These are phyloP conservation scores for Sarocladiaceae sp. DNA, from an alignment of 2,329 filamentous ascomycete species.

Conservation along the genomic window DNA sequence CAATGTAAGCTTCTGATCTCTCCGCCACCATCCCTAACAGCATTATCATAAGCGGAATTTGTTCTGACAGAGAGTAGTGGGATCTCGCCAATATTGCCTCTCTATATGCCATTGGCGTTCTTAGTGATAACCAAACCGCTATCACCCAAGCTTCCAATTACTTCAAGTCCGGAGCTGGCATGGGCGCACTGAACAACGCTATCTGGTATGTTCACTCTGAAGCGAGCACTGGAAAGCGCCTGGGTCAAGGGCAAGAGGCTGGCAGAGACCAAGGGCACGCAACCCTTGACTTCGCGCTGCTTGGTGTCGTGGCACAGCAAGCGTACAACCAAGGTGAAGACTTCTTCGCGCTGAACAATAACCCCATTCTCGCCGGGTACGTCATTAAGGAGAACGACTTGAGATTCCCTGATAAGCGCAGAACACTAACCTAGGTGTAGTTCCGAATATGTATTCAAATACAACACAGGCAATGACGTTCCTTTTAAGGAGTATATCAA, in stretches of 20 bases:
- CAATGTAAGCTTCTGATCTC: constrained; percentile 23
- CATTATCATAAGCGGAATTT: no score
- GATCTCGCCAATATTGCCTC: constrained; percentile 39
- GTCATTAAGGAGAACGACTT: no score
- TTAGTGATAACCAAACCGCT: constrained; percentile 36
- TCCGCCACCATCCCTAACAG: no score
- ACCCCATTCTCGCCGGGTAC: constrained; percentile 31
- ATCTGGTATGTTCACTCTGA: constrained; percentile 26
- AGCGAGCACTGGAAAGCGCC: constrained; percentile 21
- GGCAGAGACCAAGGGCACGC: constrained; percentile 40
- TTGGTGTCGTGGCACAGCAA: constrained; percentile 36
- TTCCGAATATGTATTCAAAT: constrained; percentile 33
- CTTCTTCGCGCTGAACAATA: constrained; percentile 24
- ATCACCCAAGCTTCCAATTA: constrained; percentile 33
- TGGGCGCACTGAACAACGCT: constrained; percentile 29
- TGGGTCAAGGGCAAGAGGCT: constrained; percentile 17
- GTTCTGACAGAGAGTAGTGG: constrained; percentile 22
- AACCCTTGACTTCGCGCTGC: constrained; percentile 31
- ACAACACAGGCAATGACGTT: constrained; percentile 37
- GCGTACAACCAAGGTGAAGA: constrained; percentile 38
- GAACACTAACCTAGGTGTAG: constrained; percentile 15
- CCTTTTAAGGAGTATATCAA: constrained; percentile 33
- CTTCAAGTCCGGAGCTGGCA: constrained; percentile 33
- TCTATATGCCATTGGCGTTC: constrained; percentile 35
- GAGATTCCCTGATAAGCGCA: not conserved